These are phyloP conservation scores for Calocybe gangraenosa DNA, from an alignment of 768 basidiomycete species.

Conservation along the genomic window DNA sequence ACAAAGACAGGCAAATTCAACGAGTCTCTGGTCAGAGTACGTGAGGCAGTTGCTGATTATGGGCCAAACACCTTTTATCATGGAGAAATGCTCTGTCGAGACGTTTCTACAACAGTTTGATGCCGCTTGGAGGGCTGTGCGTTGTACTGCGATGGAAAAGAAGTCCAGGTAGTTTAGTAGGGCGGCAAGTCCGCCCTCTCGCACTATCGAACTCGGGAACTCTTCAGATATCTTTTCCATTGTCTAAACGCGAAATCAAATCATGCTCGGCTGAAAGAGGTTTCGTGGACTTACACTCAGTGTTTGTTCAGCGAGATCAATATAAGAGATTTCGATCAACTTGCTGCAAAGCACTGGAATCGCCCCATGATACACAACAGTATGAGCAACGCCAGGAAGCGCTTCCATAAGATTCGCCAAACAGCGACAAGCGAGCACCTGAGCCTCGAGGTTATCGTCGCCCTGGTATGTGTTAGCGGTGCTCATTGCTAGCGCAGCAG, in stretches of 20 bases:
- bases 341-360: constrained; percentile 98
- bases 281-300: constrained; percentile 70
- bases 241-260: constrained; percentile 52
- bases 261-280: constrained; percentile 13
- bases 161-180: constrained; percentile 96
- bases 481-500: constrained; percentile 84
- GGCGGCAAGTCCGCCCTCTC: constrained; percentile 91
- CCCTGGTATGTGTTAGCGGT: constrained; percentile 64
- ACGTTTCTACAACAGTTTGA: constrained; percentile 96
- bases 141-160: constrained; percentile 96
- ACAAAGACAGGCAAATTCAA: constrained; percentile 93
- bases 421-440: constrained; percentile 94
- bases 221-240: constrained; percentile 98
- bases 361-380: constrained; percentile 96
- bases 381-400: constrained; percentile 96
- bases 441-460: constrained; percentile 88
- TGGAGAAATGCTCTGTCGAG: constrained; percentile 81
- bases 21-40: constrained; percentile 94
- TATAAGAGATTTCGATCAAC: constrained; percentile 93
- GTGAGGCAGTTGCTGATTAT: constrained; percentile 89
- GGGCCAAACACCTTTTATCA: constrained; percentile 87
- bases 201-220: constrained; percentile 91
- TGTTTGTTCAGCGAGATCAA: constrained; percentile 97
- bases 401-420: constrained; percentile 98
- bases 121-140: constrained; percentile 94